phyloP scores from a whole-genome alignment of 257 asterid genomes.

The Plectranthus barbatus region DNA sequence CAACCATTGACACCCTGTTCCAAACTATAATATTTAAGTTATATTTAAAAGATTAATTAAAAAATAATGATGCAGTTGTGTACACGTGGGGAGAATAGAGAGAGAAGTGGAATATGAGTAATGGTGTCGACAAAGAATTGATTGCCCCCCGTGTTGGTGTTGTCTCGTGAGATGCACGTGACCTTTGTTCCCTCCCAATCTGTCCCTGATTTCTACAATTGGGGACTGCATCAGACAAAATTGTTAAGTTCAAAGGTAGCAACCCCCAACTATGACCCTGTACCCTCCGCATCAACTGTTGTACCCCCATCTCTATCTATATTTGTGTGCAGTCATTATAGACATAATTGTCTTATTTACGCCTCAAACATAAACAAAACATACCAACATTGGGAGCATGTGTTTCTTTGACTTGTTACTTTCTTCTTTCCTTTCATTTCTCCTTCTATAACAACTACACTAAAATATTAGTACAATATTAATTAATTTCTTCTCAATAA shows the following conservation, averaged over 20 bases:
- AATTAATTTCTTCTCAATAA: too few species aligned
- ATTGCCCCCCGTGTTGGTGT: constrained; percentile 1
- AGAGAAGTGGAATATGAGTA: background rate
- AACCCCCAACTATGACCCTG: background rate
- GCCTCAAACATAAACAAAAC: constrained; percentile 21
- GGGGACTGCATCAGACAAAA: constrained; percentile 17
- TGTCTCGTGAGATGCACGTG: constrained; percentile 33
- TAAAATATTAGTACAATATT: too few species aligned
- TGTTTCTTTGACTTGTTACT: constrained; percentile 13
- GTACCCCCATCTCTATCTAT: background rate
- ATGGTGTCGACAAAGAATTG: constrained; percentile 14
- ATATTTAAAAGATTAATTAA: too few species aligned
- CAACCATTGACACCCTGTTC: too few species aligned
- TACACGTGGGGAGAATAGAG: background rate
- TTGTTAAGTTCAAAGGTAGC: constrained; percentile 17
- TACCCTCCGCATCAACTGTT: constrained; percentile 29
- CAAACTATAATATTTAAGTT: too few species aligned
- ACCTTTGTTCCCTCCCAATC: constrained; percentile 22
- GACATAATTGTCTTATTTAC: constrained; percentile 10
- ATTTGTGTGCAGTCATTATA: constrained; percentile 14
- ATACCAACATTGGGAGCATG: constrained; percentile 17
- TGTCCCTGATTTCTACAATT: background rate
- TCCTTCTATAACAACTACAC: background rate
- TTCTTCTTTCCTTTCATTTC: background rate
- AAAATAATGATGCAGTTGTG: background rate